These are phyloP conservation scores for Naganishia cerealis DNA, from an alignment of 1,284 basidiomycete species.

Conservation along the genomic window DNA sequence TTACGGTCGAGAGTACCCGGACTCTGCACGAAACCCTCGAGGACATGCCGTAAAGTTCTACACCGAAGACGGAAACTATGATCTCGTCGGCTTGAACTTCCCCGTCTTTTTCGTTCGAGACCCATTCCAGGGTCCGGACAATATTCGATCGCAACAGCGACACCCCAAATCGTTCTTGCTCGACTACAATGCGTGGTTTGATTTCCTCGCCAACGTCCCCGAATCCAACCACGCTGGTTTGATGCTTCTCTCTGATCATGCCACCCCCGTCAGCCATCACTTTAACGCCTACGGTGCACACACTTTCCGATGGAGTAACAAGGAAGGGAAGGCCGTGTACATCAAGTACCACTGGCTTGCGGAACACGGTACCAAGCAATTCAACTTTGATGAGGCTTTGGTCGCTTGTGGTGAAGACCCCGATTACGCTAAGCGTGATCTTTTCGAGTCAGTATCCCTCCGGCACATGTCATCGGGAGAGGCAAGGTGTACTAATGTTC, in stretches of 20 bases:
- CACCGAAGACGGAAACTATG: conserved; percentile 47
- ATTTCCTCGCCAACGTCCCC: conserved; percentile 49
- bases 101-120: conserved; percentile 47
- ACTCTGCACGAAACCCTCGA: conserved; percentile 43
- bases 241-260: conserved; percentile 48
- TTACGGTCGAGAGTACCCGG: conserved; percentile 47
- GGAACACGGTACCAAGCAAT: conserved; percentile 42
- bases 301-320: conserved; percentile 42
- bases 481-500: not conserved
- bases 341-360: conserved; percentile 46
- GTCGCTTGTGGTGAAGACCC: conserved; percentile 51
- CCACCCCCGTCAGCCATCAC: conserved; percentile 45
- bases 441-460: conserved; percentile 43
- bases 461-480: not conserved
- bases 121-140: conserved; percentile 46
- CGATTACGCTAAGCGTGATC: conserved; percentile 53
- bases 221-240: conserved; percentile 48
- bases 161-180: conserved; percentile 46
- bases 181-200: conserved; percentile 51
- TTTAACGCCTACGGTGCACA: conserved; percentile 47
- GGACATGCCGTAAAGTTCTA: conserved; percentile 47
- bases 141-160: conserved; percentile 50
- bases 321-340: conserved; percentile 38
- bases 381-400: conserved; percentile 49
- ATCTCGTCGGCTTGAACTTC: conserved; percentile 47